These are phyloP conservation scores for Tulasnella sp. DNA, from an alignment of 768 basidiomycete genomes.

Conservation along the genomic window DNA sequence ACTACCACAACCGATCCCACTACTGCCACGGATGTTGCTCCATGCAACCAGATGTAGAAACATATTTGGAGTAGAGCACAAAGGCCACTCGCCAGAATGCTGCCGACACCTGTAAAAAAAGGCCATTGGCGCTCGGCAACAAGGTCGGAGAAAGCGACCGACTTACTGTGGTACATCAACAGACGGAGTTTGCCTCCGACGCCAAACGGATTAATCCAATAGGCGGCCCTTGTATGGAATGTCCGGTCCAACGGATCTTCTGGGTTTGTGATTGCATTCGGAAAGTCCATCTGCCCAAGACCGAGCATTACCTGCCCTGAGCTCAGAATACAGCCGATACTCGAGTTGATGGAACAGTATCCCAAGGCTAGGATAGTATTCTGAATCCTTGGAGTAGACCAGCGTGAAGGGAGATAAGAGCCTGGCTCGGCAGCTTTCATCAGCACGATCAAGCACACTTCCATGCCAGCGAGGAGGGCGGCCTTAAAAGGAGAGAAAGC, in stretches of 20 bases:
- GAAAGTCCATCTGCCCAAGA: background rate
- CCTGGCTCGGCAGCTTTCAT: background rate
- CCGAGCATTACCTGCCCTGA: background rate
- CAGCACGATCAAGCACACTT: background rate
- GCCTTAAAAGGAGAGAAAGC: background rate
- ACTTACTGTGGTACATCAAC: background rate
- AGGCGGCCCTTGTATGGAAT: background rate
- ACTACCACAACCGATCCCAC: background rate
- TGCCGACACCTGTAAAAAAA: background rate
- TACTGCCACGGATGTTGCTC: background rate
- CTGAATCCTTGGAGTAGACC: background rate
- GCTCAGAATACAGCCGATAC: background rate
- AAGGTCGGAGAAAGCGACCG: background rate
- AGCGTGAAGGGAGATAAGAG: background rate
- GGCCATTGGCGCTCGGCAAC: background rate
- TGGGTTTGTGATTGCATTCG: background rate
- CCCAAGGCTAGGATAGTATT: background rate
- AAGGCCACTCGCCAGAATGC: background rate
- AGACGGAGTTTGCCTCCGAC: background rate
- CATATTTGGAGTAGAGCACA: background rate
- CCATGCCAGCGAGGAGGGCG: background rate
- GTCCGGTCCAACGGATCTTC: background rate
- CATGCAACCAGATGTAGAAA: background rate
- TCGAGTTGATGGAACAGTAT: background rate
- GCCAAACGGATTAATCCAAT: background rate